These are phyloP conservation scores for Cornus florida DNA, from an alignment of 148 eudicot species.

Conservation along the genomic window DNA sequence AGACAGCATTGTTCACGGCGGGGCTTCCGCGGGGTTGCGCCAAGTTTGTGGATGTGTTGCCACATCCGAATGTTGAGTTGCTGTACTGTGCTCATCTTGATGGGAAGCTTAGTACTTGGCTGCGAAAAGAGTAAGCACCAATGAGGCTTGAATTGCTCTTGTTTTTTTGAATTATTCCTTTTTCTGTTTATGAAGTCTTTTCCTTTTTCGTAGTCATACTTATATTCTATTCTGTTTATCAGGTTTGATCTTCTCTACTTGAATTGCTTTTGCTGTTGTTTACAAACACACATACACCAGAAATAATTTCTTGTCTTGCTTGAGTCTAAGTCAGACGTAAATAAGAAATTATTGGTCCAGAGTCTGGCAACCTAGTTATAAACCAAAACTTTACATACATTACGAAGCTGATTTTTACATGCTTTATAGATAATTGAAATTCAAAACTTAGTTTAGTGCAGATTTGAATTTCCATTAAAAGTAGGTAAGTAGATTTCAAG, in stretches of 20 bases:
- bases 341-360: no score
- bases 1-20: slow-evolving; percentile 47
- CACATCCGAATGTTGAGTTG: slow-evolving; percentile 66
- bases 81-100: slow-evolving; percentile 83
- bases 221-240: neutral
- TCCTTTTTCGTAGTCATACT: neutral
- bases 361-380: no score
- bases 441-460: no score
- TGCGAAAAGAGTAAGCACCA: slow-evolving; percentile 73
- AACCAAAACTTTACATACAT: no score
- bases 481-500: no score
- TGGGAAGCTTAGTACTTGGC: slow-evolving; percentile 89
- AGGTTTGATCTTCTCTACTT: neutral
- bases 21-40: slow-evolving; percentile 78
- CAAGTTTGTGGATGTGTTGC: slow-evolving; percentile 81
- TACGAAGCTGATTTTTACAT: no score
- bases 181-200: neutral
- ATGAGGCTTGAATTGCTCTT: neutral
- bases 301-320: no score
- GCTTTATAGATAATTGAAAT: no score
- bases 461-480: no score
- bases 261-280: neutral
- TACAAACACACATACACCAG: no score
- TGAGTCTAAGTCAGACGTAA: no score
- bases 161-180: slow-evolving; percentile 2